Evolutionary conservation across 176 grass and related monocot species (phyloP), one percentile per base, ranked within the genome.

Genomic region (Dendrocalamus sinicus): DNA sequence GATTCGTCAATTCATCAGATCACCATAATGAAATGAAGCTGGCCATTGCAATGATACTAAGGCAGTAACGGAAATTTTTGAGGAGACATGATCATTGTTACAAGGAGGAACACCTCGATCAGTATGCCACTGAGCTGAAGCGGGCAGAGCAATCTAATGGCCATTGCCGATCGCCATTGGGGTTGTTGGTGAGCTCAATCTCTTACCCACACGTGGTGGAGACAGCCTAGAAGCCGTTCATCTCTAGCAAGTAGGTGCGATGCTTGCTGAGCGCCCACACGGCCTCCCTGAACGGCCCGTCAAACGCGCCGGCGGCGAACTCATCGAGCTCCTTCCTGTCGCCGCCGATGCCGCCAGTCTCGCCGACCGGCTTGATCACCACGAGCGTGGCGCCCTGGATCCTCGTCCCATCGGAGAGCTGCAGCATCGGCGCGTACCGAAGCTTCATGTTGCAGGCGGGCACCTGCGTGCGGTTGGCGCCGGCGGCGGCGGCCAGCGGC

Each of bases 381-480:
- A 95, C 88, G 50, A 95, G 88, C 69, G 93, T 95, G 22, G 90
- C 93, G 47, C 93, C 93, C 75, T 95, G 90, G 85, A 95, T 88
- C 85, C 85, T 82, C 24, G 89, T 86, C 44, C 93, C 90, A 22
- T 92, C 88, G 1, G 90, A 89, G 80, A 95, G 88, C 79, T 95
- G 90, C 11, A 95, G 89, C 40, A 86, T 16, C 12, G 90, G 93
- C 54, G 93, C 90, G 90, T 95, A 95, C 4, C 90, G 88, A 75
- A 95, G 88, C 76, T 95, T 95, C 93, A 95, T 95, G 79, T 95
- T 95, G 71, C 90, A 92, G 70, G 93, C 93, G 4, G 93, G 90
- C 51, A 95, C 93, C 88, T 92, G 90, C 17, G 90, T 90, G 83
- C 93, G 91, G 73, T 92, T 92, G 52, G 90, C 86, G 0, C 88